Evolutionary conservation across 2,329 filamentous ascomycete genomes (phyloP).

Genomic region (Sordariomycetes sp.): DNA sequence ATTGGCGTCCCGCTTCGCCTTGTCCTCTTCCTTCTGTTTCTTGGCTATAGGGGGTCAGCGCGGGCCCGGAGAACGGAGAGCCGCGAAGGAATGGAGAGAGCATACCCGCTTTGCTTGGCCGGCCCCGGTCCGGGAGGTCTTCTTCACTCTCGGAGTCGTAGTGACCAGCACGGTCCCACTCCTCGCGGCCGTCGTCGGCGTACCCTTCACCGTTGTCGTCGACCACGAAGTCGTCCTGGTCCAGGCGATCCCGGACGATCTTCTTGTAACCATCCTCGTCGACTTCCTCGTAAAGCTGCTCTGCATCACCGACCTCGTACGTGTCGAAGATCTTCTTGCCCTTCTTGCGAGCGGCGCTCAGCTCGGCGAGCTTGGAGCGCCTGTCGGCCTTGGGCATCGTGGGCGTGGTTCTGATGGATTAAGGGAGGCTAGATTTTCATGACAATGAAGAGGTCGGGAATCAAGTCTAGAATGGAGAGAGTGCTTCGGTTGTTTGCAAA

Average conservation of each 20-base stretch:
- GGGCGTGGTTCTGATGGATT: neutral
- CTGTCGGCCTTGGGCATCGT: constrained; percentile 6
- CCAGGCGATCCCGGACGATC: constrained; percentile 76
- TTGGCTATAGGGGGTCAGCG: constrained; percentile 47
- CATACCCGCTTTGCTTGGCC: constrained; percentile 40
- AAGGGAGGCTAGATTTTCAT: neutral
- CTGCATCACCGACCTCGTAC: constrained; percentile 78
- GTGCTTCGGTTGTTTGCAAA: neutral
- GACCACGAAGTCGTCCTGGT: constrained; percentile 95
- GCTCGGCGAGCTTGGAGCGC: constrained; percentile 58
- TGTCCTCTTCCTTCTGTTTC: constrained; percentile 78
- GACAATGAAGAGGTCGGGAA: neutral
- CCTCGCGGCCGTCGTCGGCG: constrained; percentile 89
- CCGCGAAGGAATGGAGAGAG: neutral
- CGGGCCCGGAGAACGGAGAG: neutral
- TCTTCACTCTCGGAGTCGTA: constrained; percentile 71
- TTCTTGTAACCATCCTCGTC: constrained; percentile 97
- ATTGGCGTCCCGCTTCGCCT: constrained; percentile 73
- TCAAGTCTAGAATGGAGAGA: neutral
- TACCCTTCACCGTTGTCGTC: constrained; percentile 98
- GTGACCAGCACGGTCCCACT: constrained; percentile 68
- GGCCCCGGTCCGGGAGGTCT: constrained; percentile 34
- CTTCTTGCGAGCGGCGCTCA: constrained; percentile 71
- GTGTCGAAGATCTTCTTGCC: constrained; percentile 85
- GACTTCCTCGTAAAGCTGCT: constrained; percentile 86